Base-by-base conservation (phyloP, 257 asterid species). In the Capsicum chinense region DNA sequence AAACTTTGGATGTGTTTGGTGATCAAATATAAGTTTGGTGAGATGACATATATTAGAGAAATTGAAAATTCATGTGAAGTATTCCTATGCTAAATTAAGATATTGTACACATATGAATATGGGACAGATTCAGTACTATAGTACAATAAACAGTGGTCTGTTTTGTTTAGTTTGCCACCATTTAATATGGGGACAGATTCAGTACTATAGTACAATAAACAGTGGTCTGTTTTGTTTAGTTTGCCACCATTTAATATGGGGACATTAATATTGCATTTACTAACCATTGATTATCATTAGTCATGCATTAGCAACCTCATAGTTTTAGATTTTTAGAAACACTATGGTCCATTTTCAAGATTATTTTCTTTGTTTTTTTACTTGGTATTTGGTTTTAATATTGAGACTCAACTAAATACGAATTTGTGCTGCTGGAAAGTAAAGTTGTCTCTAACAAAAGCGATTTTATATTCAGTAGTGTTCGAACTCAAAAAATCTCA, bases 141-240 rank as follows among this genome's bases (percentile, higher is more conserved):
- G 76, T 68, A 35, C 52, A 68, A 37, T 37, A 37, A 68, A 68
- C 12, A 68, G 52, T 68, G 14, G 52, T 68, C 63, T 7, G 4
- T 58, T 58, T 58, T 57, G 3, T 58, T 58, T 58, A 58, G 63
- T 58, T 58, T 58, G 63, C 21, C 7, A 63, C 16, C 17, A 10
- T 10, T 63, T 11, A 63, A 63, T 21, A 71, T n/a, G 42, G 59
- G 42, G 80, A 73, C 79, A 71, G 76, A 68, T 68, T 37, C 11
- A 67, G 52, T 68, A 68, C 76, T 14, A 7, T 26, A 26, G 76
- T 68, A 35, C 52, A 68, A 37, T 37, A 37, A 68, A 68, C 12
- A 68, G 52, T 68, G 14, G 52, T 68, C 63, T 7, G 4, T 58
- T 58, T 58, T 57, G 3, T 58, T 58, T 58, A 58, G 63, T 58